A percentile compares a stretch with the other conserved stretches of the same genome.
Conservation (phyloP, 345 rosid species). For the Luvunga scandens region DNA sequence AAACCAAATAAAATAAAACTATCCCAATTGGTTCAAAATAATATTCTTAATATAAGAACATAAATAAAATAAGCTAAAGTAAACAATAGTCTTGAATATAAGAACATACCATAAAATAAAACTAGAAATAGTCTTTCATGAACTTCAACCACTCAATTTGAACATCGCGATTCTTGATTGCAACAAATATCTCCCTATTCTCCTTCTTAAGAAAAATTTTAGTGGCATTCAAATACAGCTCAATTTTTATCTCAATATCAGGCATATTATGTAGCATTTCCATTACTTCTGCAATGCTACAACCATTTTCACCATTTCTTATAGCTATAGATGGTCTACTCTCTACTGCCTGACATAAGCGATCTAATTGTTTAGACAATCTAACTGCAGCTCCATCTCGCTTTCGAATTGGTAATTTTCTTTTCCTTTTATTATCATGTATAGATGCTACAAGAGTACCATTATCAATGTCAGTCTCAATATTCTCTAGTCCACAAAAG, state of each 20-base stretch:
- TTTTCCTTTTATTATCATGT: background rate
- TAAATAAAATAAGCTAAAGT: background rate
- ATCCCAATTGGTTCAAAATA: too few relatives aligned
- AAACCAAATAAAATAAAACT: background rate
- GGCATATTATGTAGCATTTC: background rate
- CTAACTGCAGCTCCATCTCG: too few relatives aligned
- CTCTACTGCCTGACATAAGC: background rate
- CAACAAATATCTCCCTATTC: background rate
- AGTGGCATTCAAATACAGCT: background rate
- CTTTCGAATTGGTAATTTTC: background rate
- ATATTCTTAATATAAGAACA: background rate
- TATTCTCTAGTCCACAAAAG: background rate
- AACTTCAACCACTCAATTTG: background rate
- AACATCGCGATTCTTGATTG: background rate
- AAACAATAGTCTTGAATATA: background rate
- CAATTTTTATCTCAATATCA: background rate
- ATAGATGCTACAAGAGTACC: background rate
- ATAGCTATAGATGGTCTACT: background rate
- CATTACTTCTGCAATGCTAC: background rate
- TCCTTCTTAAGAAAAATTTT: background rate
- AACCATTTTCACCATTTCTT: background rate
- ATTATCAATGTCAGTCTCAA: too few relatives aligned
- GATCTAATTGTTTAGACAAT: background rate
- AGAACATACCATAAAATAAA: background rate
- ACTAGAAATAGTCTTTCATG: background rate